phyloP scores from a whole-genome alignment of 2,329 filamentous ascomycete genomes.

The Calycina herbarum region DNA sequence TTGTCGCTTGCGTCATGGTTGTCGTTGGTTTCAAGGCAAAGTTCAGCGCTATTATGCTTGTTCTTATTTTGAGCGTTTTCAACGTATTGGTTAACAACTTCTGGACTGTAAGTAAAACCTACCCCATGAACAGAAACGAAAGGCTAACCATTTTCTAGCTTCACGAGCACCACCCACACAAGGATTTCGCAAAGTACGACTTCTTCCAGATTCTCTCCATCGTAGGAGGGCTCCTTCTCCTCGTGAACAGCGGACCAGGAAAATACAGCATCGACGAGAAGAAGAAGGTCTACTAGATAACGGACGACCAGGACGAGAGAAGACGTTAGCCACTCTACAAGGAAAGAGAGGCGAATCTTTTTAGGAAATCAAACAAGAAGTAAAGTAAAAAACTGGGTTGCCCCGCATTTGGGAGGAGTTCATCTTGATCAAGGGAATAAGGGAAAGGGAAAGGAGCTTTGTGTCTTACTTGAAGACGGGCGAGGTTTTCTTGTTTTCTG shows the following conservation, averaged over 20 bases:
- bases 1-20: slow-evolving; percentile 95
- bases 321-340: background rate
- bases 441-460: background rate
- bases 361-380: slow-evolving; percentile 3
- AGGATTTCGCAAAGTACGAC: slow-evolving; percentile 99
- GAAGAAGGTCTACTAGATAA: slow-evolving; percentile 94
- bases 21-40: slow-evolving; percentile 99
- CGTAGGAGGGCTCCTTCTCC: slow-evolving; percentile 89
- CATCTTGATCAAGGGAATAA: slow-evolving; percentile 3
- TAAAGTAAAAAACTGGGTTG: background rate
- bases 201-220: slow-evolving; percentile 99
- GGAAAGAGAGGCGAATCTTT: background rate
- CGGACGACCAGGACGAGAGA: background rate
- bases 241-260: slow-evolving; percentile 98
- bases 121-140: slow-evolving; percentile 7
- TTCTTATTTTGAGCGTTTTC: slow-evolving; percentile 93
- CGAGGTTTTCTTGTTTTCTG: background rate
- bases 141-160: slow-evolving; percentile 56
- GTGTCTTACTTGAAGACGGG: background rate
- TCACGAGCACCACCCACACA: slow-evolving; percentile 96
- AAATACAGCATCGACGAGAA: slow-evolving; percentile 99
- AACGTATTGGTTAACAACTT: slow-evolving; percentile 99
- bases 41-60: slow-evolving; percentile 93
- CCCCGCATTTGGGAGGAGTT: background rate
- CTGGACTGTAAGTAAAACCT: slow-evolving; percentile 78